Conservation (phyloP, 371 early-diverging fungal species). For the Mucor plumbeus region DNA sequence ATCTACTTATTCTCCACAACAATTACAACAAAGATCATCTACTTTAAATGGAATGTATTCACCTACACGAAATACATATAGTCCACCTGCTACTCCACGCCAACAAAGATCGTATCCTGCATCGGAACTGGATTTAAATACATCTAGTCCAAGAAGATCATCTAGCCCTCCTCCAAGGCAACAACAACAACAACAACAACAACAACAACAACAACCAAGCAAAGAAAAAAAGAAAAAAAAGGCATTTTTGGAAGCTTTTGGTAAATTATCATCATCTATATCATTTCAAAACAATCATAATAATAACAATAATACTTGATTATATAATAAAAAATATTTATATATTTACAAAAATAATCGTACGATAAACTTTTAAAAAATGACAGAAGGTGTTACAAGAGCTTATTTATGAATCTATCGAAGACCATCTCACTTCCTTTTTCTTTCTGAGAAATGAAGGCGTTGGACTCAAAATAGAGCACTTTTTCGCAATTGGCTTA, state of each 20-base stretch:
- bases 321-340: not conserved
- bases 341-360: constrained; percentile 2
- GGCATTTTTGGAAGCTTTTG: constrained; percentile 44
- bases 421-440: constrained; percentile 26
- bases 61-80: constrained; percentile 9
- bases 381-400: not conserved
- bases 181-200: too few species aligned
- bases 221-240: constrained; percentile 46
- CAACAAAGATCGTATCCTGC: constrained; percentile 21
- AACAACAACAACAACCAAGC: too few species aligned
- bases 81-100: constrained; percentile 24
- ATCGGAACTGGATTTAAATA: constrained; percentile 12
- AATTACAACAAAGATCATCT: constrained; percentile 1
- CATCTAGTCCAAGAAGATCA: constrained; percentile 17
- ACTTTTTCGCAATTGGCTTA: not conserved
- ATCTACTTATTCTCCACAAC: not conserved
- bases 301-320: constrained; percentile 1
- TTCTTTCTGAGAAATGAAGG: constrained; percentile 9
- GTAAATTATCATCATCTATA: constrained; percentile 43
- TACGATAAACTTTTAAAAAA: not conserved
- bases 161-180: constrained; percentile 15
- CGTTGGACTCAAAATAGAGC: not conserved
- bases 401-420: not conserved
- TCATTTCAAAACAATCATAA: constrained; percentile 21
- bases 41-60: constrained; percentile 4